Evolutionary conservation across 2,329 filamentous ascomycete species (phyloP), one percentile per base, ranked within the genome.

Genomic region (Ambrosiella xylebori): DNA sequence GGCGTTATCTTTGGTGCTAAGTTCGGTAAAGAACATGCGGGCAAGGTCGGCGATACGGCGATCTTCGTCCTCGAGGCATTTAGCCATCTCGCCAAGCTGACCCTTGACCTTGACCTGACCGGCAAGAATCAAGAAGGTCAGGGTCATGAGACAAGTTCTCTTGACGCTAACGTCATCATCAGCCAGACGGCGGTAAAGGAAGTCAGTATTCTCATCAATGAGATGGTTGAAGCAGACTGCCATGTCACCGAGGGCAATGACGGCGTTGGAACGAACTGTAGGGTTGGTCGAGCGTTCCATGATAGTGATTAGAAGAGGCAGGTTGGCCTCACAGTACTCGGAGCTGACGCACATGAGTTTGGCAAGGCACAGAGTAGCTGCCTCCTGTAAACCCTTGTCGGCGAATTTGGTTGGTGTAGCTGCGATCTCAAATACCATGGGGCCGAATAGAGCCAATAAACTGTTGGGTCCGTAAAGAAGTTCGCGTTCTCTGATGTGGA

Each of bases 61-160:
- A 67, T 98, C 94, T n/a, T 84, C 82, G 66, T 98, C 93, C 70
- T 98, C 93, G 37, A 98, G 78, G 64, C 93, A 98, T 73, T 98
- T 98, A 59, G 93, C 93, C 93, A 98, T 98, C 73, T 97, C 91
- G 54, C 93, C 93, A 9, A 98, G 75, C 70, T 98, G 93, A 35
- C 93, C 93, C 76, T 98, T 98, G 70, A 98, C 93, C 76, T 98
- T 98, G 73, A 98, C 91, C 71, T 98, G 93, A 35, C 94, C 93
- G 0, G 93, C 93, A 50, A 98, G 73, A 65, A 98, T 98, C 59
- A 98, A 73, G 77, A 98, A 98, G 0, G 94, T 98, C 64, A 98
- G 73, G 0, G 94, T 98, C 93, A 97, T 98, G 19, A 98, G 77
- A 70, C 93, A 98, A 0, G 94, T 98, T 9, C 93, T 83, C 76